A percentile compares a stretch with the other conserved stretches of the same genome.
Conservation (phyloP, 768 basidiomycete genomes). For the Suillus bovinus region DNA sequence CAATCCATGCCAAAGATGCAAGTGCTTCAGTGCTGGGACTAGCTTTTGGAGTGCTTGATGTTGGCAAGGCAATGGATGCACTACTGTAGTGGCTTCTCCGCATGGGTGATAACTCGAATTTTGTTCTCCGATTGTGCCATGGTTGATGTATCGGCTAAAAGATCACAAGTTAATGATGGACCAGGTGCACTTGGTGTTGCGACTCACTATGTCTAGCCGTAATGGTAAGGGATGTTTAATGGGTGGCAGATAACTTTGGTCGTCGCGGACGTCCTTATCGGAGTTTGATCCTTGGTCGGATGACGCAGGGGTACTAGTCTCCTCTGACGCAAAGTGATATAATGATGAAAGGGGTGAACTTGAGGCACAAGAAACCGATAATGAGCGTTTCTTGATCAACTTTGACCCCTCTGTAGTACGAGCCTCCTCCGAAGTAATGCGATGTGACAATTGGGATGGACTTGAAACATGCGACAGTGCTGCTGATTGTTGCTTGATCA, state of each 20-base stretch:
- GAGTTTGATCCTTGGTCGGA: background rate
- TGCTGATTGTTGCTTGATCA: constrained; percentile 9
- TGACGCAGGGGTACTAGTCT: background rate
- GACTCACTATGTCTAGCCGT: constrained; percentile 27
- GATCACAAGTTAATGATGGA: constrained; percentile 14
- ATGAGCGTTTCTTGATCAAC: constrained; percentile 8
- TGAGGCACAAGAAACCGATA: background rate
- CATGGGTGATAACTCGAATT: constrained; percentile 16
- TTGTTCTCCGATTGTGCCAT: constrained; percentile 27
- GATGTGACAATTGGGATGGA: background rate
- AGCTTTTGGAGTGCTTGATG: constrained; percentile 9
- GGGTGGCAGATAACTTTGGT: constrained; percentile 20
- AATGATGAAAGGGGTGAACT: background rate
- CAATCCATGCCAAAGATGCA: constrained; percentile 37
- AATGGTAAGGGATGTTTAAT: constrained; percentile 28
- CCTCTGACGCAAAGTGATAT: background rate
- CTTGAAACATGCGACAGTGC: background rate
- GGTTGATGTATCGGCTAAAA: constrained; percentile 30
- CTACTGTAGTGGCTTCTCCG: background rate
- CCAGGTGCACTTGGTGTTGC: background rate
- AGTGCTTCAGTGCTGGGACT: constrained; percentile 26
- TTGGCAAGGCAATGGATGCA: background rate
- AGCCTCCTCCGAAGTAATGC: background rate
- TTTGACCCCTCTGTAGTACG: constrained; percentile 7
- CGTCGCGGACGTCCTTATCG: background rate